Conservation (phyloP, 2,329 filamentous ascomycete species). For the Epichloe festucae region DNA sequence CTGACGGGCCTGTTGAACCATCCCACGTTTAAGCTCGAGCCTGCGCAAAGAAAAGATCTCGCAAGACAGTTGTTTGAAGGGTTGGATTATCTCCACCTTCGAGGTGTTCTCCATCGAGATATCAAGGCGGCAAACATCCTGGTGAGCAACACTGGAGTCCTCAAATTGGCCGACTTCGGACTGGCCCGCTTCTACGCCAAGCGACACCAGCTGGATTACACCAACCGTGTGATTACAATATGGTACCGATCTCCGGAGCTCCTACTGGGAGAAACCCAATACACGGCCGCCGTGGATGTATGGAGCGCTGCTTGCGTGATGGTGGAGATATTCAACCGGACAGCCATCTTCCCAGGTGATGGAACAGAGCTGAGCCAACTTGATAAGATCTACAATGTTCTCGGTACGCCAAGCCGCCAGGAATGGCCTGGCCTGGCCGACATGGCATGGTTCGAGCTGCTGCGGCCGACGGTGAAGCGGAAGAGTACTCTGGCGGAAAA, state of each 20-base stretch:
- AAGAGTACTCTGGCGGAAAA: slow-evolving; percentile 69
- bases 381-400: slow-evolving; percentile 86
- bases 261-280: slow-evolving; percentile 80
- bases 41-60: slow-evolving; percentile 82
- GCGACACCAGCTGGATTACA: slow-evolving; percentile 83
- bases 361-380: slow-evolving; percentile 92
- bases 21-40: slow-evolving; percentile 74
- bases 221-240: slow-evolving; percentile 96
- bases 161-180: slow-evolving; percentile 94
- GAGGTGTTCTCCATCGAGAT: slow-evolving; percentile 90
- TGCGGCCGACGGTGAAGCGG: slow-evolving; percentile 63
- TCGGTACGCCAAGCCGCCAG: slow-evolving; percentile 72
- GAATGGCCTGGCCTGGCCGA: slow-evolving; percentile 88
- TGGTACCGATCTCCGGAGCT: slow-evolving; percentile 93
- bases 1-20: slow-evolving; percentile 91
- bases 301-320: slow-evolving; percentile 97
- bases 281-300: slow-evolving; percentile 80
- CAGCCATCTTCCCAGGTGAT: slow-evolving; percentile 90
- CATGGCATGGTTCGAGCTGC: slow-evolving; percentile 92
- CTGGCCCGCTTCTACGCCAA: slow-evolving; percentile 95
- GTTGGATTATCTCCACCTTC: slow-evolving; percentile 80
- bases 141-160: slow-evolving; percentile 73
- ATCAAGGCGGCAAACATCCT: slow-evolving; percentile 98
- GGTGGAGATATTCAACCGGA: slow-evolving; percentile 87
- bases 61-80: slow-evolving; percentile 89